Evolutionary conservation across 306 rosid genomes (phyloP).

Genomic region (Luffa acutangula): DNA sequence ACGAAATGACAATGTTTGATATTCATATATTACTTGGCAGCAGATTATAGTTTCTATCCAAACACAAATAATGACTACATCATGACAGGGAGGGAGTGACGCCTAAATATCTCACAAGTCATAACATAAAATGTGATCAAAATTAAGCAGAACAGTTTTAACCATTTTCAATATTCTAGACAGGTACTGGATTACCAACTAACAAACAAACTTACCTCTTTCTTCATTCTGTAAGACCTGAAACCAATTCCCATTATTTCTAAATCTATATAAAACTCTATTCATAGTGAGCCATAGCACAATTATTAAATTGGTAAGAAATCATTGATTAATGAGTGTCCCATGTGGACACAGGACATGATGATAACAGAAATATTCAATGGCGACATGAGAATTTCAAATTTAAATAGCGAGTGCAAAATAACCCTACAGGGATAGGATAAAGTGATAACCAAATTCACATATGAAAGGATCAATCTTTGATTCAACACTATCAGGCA

Average conservation of each 20-base stretch:
- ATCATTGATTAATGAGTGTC: neutral
- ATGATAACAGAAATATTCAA: neutral
- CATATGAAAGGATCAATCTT: neutral
- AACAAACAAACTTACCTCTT: neutral
- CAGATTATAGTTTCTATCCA: neutral
- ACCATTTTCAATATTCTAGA: neutral
- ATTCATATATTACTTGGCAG: neutral
- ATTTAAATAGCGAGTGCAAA: neutral
- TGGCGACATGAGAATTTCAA: neutral
- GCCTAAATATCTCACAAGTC: neutral
- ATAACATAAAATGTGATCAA: neutral
- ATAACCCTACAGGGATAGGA: neutral
- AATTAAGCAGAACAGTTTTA: neutral
- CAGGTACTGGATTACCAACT: neutral
- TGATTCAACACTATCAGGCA: neutral
- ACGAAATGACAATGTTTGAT: neutral
- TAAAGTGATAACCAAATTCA: neutral
- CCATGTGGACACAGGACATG: neutral
- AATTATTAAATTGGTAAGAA: neutral
- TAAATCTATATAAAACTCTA: neutral
- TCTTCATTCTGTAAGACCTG: too few relatives aligned
- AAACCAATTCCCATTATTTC: neutral
- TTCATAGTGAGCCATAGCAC: neutral
- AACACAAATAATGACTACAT: neutral
- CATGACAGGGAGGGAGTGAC: neutral